Base-by-base conservation (phyloP, 2,329 filamentous ascomycete genomes). In the Stachybotrys chartarum region DNA sequence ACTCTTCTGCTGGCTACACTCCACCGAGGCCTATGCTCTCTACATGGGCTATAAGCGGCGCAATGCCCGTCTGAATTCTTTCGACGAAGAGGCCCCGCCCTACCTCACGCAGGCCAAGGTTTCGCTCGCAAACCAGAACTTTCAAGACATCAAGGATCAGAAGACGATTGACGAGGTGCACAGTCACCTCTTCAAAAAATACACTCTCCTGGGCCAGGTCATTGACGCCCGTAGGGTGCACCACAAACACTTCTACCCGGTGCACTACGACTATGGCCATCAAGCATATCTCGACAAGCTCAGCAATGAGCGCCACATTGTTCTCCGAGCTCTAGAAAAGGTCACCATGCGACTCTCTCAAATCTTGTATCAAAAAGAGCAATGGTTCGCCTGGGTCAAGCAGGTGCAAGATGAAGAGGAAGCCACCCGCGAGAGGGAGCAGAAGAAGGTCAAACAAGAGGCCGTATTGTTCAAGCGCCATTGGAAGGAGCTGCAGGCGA, bases 401-500 rank as follows among this genome's bases (percentile, higher is more conserved):
- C 8, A 63, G n/a, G 60, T 50, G 1, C 63, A 65, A 8, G 61
- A 64, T 3, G 59, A 59, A 1, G 59, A 66, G 30, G 64, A 66
- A 14, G 60, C 57, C 1, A 62, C 48, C 10, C 58, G 59, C 0
- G 64, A 66, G 1, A 66, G 65, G 53, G 63, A 65, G 49, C 64
- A 66, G 50, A 66, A 66, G 52, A 65, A 64, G 58, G 17, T 66
- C 49, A 64, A 63, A 5, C 63, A 60, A 18, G 66, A 68, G 51
- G 64, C 66, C 45, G 60, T 63, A 5, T 45, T 68, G 42, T 67
- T 68, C 39, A 66, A 57, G 51, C 61, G 63, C 3, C 58, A 67
- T 8, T 55, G 53, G 54, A 66, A 67, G 50, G 59, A 58, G 46
- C 18, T 68, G 49, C 56, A 66, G 7, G 58, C 58, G 0, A 60